Evolutionary conservation across 2,329 filamentous ascomycete genomes (phyloP).

Genomic region (Botryosphaeria dothidea): DNA sequence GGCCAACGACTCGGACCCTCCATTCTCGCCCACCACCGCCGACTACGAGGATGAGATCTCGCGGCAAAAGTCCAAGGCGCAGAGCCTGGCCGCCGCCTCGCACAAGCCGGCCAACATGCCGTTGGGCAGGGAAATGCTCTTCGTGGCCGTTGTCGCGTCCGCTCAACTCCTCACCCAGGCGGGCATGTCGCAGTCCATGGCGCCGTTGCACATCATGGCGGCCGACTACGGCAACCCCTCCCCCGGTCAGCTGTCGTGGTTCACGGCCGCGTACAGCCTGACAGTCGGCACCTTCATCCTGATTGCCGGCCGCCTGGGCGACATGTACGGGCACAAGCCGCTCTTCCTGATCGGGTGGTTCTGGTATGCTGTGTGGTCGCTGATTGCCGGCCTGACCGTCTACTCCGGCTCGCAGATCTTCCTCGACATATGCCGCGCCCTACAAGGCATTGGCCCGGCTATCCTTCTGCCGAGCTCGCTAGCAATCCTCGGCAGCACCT

Average conservation of each 20-base stretch:
- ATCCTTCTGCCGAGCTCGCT: slow-evolving; percentile 65
- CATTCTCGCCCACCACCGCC: not conserved
- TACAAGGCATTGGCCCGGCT: slow-evolving; percentile 60
- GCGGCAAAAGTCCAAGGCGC: not conserved
- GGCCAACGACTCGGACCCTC: not conserved
- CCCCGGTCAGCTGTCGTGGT: slow-evolving; percentile 48
- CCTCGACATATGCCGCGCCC: slow-evolving; percentile 34
- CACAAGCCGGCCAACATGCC: slow-evolving; percentile 8
- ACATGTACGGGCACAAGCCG: slow-evolving; percentile 52
- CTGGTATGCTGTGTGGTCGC: slow-evolving; percentile 53
- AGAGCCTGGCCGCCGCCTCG: not conserved
- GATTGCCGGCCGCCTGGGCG: slow-evolving; percentile 50
- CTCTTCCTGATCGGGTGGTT: slow-evolving; percentile 51
- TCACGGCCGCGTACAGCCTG: slow-evolving; percentile 51
- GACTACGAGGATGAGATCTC: not conserved
- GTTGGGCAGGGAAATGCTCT: slow-evolving; percentile 21
- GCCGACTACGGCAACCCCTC: slow-evolving; percentile 40
- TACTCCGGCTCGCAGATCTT: slow-evolving; percentile 42
- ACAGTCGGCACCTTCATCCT: slow-evolving; percentile 55
- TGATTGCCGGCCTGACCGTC: slow-evolving; percentile 47
- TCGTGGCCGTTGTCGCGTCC: slow-evolving; percentile 20
- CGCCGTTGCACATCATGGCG: slow-evolving; percentile 46
- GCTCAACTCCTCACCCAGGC: slow-evolving; percentile 46
- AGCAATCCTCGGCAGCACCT: slow-evolving; percentile 61
- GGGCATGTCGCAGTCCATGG: slow-evolving; percentile 37